These are phyloP conservation scores for Aspergillus sp. DNA, from an alignment of 2,329 filamentous ascomycete genomes.

Conservation along the genomic window DNA sequence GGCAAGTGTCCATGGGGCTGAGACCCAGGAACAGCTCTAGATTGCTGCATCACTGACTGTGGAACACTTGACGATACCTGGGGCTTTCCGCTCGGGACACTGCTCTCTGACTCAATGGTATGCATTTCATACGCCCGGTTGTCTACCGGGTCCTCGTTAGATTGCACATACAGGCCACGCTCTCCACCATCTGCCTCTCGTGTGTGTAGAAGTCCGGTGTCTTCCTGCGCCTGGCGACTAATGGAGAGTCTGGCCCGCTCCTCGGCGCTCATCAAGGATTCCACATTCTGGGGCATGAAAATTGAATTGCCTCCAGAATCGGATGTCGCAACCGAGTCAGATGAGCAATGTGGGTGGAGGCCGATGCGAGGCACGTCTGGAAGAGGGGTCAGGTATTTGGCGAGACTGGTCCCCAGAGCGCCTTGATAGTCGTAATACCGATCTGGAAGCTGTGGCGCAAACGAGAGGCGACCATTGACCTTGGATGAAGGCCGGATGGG, in stretches of 20 bases:
- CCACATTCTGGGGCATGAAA: slow-evolving; percentile 67
- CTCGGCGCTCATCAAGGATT: slow-evolving; percentile 77
- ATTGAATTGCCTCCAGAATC: slow-evolving; percentile 62
- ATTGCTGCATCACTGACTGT: background rate
- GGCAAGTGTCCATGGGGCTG: background rate
- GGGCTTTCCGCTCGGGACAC: background rate
- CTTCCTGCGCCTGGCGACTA: slow-evolving; percentile 54
- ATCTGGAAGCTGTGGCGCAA: slow-evolving; percentile 64
- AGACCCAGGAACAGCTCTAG: background rate
- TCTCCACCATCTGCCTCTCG: slow-evolving; percentile 3
- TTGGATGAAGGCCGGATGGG: slow-evolving; percentile 72
- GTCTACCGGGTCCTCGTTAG: slow-evolving; percentile 12
- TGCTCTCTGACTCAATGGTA: background rate
- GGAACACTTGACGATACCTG: background rate
- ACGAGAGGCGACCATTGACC: slow-evolving; percentile 73
- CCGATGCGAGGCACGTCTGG: slow-evolving; percentile 50
- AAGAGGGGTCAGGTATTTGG: slow-evolving; percentile 49
- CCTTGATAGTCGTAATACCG: slow-evolving; percentile 65
- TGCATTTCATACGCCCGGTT: background rate
- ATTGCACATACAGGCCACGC: slow-evolving; percentile 10
- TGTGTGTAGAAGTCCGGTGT: slow-evolving; percentile 6
- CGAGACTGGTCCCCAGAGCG: slow-evolving; percentile 53
- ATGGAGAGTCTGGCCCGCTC: slow-evolving; percentile 73
- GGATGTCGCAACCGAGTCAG: slow-evolving; percentile 65
- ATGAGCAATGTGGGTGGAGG: slow-evolving; percentile 62